Conservation (phyloP, 139 green algal genomes). For the Desmodesmus armatus region DNA sequence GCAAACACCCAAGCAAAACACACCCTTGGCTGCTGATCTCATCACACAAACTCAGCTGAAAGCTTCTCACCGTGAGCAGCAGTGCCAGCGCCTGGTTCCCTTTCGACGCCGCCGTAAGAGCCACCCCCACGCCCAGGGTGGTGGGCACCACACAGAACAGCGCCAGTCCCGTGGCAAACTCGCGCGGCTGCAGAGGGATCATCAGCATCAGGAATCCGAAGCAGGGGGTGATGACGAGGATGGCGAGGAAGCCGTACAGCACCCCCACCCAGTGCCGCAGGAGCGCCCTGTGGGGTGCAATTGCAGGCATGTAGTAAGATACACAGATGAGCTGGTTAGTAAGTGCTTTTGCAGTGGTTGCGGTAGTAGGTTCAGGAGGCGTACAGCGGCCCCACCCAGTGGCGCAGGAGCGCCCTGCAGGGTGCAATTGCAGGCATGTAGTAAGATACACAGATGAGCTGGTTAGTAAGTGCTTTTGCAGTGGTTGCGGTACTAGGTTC, state of each 20-base stretch:
- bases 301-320: background rate
- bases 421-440: background rate
- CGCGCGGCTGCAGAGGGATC: constrained; percentile 52
- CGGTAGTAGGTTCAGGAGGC: no score
- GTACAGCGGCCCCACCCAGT: constrained; percentile 31
- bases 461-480: no score
- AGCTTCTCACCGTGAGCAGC: constrained; percentile 77
- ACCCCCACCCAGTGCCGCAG: constrained; percentile 36
- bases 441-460: no score
- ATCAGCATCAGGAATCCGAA: constrained; percentile 65
- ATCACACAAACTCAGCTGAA: no score
- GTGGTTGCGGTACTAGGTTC: no score
- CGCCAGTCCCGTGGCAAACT: constrained; percentile 71
- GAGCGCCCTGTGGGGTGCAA: background rate
- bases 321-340: no score
- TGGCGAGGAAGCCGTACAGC: constrained; percentile 48
- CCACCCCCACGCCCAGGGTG: constrained; percentile 81
- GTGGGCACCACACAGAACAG: constrained; percentile 86
- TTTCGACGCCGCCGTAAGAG: constrained; percentile 40
- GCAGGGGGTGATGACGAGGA: constrained; percentile 72
- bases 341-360: no score
- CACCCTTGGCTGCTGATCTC: no score
- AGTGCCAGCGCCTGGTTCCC: constrained; percentile 76
- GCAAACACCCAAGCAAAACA: no score
- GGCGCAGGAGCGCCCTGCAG: constrained; percentile 32